Evolutionary conservation across 2,329 filamentous ascomycete genomes (phyloP).

Genomic region (Tolypocladium capitatum): DNA sequence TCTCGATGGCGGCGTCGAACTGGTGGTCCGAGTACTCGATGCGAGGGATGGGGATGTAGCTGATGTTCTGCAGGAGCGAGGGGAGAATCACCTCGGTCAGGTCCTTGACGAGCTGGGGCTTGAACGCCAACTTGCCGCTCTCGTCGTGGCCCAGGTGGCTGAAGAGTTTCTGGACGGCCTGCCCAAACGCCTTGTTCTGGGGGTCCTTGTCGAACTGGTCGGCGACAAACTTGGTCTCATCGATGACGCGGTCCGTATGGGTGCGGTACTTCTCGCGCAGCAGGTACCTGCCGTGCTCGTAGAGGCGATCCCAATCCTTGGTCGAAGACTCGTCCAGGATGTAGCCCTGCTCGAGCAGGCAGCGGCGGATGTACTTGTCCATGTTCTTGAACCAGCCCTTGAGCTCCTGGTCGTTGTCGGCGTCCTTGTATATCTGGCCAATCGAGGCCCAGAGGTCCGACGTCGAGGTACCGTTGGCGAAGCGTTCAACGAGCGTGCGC

Average conservation of each 20-base stretch:
- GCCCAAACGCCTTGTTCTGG: slow-evolving; percentile 69
- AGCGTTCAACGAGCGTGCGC: slow-evolving; percentile 80
- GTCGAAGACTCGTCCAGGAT: slow-evolving; percentile 72
- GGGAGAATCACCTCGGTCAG: slow-evolving; percentile 78
- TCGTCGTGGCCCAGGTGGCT: slow-evolving; percentile 74
- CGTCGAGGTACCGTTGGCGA: slow-evolving; percentile 84
- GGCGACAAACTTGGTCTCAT: slow-evolving; percentile 81
- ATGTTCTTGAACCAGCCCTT: slow-evolving; percentile 78
- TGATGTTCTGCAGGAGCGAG: slow-evolving; percentile 65
- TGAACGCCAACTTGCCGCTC: slow-evolving; percentile 76
- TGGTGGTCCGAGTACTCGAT: slow-evolving; percentile 82
- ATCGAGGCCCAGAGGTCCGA: slow-evolving; percentile 79
- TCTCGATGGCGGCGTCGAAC: slow-evolving; percentile 84
- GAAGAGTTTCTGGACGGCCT: slow-evolving; percentile 73
- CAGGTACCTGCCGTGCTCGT: slow-evolving; percentile 75
- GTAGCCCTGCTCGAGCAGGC: slow-evolving; percentile 79
- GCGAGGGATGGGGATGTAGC: slow-evolving; percentile 84
- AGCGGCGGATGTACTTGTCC: slow-evolving; percentile 66
- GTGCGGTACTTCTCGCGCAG: slow-evolving; percentile 77
- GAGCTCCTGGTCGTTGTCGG: slow-evolving; percentile 75
- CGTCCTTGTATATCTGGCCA: slow-evolving; percentile 73
- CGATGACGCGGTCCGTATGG: slow-evolving; percentile 74
- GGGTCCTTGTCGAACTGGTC: slow-evolving; percentile 82
- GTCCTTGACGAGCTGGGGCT: slow-evolving; percentile 85
- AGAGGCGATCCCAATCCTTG: slow-evolving; percentile 69